Evolutionary conservation across 805 yeast species (phyloP).

Genomic region (Lachancea dasiensis): DNA sequence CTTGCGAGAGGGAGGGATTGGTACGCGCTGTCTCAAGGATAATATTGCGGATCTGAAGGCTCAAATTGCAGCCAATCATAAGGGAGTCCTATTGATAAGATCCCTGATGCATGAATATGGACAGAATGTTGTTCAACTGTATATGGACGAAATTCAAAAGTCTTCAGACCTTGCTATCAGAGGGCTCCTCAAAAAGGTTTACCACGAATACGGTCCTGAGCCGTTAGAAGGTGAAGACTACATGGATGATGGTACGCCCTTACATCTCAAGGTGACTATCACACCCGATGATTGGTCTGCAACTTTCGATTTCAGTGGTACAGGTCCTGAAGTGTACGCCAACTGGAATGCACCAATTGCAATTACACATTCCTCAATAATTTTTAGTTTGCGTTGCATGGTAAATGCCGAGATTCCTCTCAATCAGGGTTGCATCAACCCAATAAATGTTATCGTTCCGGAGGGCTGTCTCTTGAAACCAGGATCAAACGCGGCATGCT

Average conservation of each 20-base stretch:
- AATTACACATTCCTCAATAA: slow-evolving; percentile 79
- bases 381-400: slow-evolving; percentile 79
- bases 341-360: slow-evolving; percentile 91
- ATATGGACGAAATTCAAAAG: slow-evolving; percentile 76
- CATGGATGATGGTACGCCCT: slow-evolving; percentile 78
- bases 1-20: slow-evolving; percentile 77
- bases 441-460: slow-evolving; percentile 64
- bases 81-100: slow-evolving; percentile 65
- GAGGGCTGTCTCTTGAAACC: slow-evolving; percentile 64
- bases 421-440: slow-evolving; percentile 86
- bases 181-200: slow-evolving; percentile 41
- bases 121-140: slow-evolving; percentile 50
- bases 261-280: slow-evolving; percentile 48
- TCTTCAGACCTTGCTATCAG: slow-evolving; percentile 74
- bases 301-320: slow-evolving; percentile 76
- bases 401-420: slow-evolving; percentile 85
- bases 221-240: slow-evolving; percentile 50
- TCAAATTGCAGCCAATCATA: slow-evolving; percentile 82
- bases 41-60: slow-evolving; percentile 80
- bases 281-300: slow-evolving; percentile 50
- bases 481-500: slow-evolving; percentile 81
- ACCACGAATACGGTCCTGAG: slow-evolving; percentile 37
- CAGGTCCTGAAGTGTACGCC: slow-evolving; percentile 82
- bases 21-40: slow-evolving; percentile 77
- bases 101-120: slow-evolving; percentile 58